Percentiles rank a stretch among this genome's conserved stretches.
Evolutionary conservation across 768 basidiomycete genomes (phyloP).

Genomic region (Tulasnella sp.): DNA sequence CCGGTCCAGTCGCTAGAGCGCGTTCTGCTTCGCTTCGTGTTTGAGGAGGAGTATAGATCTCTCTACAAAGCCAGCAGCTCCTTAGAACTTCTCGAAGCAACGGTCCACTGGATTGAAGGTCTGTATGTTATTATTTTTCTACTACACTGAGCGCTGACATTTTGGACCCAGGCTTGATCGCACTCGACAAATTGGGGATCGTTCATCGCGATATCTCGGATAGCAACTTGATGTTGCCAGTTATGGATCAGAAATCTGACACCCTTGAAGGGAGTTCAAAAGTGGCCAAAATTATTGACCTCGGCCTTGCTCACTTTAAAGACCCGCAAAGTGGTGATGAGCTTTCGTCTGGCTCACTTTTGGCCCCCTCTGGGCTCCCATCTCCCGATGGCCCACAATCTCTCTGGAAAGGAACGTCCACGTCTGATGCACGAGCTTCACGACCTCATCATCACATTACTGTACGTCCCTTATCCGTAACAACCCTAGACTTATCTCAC

Average conservation of each 20-base stretch:
- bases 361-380: too few species aligned
- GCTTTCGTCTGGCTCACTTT: too few species aligned
- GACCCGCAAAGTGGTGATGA: background rate
- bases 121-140: too few species aligned
- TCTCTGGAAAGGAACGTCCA: background rate
- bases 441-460: background rate
- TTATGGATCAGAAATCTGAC: too few species aligned
- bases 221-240: background rate
- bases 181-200: background rate
- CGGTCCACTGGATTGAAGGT: background rate
- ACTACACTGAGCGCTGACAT: too few species aligned
- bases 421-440: too few species aligned
- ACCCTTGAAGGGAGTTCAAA: background rate
- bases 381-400: too few species aligned
- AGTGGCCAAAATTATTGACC: background rate
- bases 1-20: background rate
- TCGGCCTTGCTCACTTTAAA: background rate
- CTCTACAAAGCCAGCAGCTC: background rate
- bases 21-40: background rate
- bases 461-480: too few species aligned
- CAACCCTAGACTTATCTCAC: too few species aligned
- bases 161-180: too few species aligned
- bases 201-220: background rate
- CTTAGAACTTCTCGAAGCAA: background rate
- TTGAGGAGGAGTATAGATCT: background rate